Base-by-base conservation (phyloP, 1,139 yeast species). In the Candida sanyaensis region DNA sequence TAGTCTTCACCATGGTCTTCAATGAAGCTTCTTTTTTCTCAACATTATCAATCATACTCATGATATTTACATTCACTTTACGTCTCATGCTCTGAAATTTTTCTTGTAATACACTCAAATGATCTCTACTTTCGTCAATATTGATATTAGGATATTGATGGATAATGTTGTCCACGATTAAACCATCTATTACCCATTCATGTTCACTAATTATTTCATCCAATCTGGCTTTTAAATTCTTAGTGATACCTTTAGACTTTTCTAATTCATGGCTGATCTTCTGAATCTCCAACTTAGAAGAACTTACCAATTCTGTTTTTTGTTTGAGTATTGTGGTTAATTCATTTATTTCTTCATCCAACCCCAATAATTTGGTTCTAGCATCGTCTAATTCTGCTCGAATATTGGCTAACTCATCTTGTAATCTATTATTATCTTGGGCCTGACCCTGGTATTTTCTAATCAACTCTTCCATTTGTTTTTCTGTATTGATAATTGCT, bases 31-130 rank as follows among this genome's bases (percentile, higher is more conserved):
- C 98, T 62, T 91, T 90, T 75, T 87, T 88, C 63, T 92, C 97
- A 21, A 91, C 96, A 55, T 86, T 88, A 59, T 92, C 98, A 56
- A 95, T 90, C 90, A 91, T 88, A 58, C 86, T 84, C 92, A 92
- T 89, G 53, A 93, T 93, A 60, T 91, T 88, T 10, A 88, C 80
- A 60, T 92, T 92, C 29, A 93, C 96, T 56, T 85, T 88, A 51
- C 92, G 77, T 69, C 82, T 86, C 88, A 92, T 84, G n/a, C 82
- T 82, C 51, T 81, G 80, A 59, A 84, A 84, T 51, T 84, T 78
- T 29, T 81, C 89, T 40, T 78, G 73, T 53, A 90, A 75, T 37
- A 78, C 76, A 10, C 68, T 71, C 43, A 84, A 78, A 53, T 85
- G 82, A 24, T 77, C 78, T 50, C 83, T 80, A 55, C 84, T 79